Conservation (phyloP, 345 rosid genomes). For the Populus euphratica region DNA sequence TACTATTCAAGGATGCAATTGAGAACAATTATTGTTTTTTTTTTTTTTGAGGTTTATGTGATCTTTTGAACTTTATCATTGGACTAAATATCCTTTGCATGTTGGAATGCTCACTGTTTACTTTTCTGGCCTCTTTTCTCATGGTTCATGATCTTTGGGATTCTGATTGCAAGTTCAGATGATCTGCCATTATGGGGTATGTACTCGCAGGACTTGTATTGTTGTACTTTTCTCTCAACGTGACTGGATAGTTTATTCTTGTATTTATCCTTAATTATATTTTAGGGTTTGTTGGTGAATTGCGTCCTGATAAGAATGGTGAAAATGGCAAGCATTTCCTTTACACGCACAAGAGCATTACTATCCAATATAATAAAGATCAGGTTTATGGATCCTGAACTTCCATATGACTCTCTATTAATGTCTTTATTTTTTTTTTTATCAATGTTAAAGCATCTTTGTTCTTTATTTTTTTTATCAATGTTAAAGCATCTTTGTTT, state of each 20-base stretch:
- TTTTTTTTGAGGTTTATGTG: not conserved
- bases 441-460: slow-evolving; percentile 2
- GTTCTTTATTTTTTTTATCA: not conserved
- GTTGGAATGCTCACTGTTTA: slow-evolving; percentile 16
- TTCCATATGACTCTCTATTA: slow-evolving; percentile 1
- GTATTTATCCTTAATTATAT: slow-evolving; percentile 8
- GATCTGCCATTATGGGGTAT: slow-evolving; percentile 95
- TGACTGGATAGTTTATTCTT: slow-evolving; percentile 7
- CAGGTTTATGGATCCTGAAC: slow-evolving; percentile 53
- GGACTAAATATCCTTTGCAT: not conserved
- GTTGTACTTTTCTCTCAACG: not conserved
- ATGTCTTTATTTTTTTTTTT: not conserved
- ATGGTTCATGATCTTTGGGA: slow-evolving; percentile 18
- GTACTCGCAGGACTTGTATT: slow-evolving; percentile 16
- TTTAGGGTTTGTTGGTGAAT: slow-evolving; percentile 83
- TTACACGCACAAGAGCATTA: slow-evolving; percentile 70
- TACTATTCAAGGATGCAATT: not conserved
- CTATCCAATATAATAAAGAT: slow-evolving; percentile 65
- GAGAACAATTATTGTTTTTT: not conserved
- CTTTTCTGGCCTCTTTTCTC: slow-evolving; percentile 23
- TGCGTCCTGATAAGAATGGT: slow-evolving; percentile 72
- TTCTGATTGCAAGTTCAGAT: slow-evolving; percentile 55
- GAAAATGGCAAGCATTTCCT: slow-evolving; percentile 68
- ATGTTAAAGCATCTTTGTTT: slow-evolving; percentile 3
- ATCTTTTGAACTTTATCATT: not conserved